These are phyloP conservation scores for Daedaleopsis sinensis DNA, from an alignment of 768 basidiomycete species.

Conservation along the genomic window DNA sequence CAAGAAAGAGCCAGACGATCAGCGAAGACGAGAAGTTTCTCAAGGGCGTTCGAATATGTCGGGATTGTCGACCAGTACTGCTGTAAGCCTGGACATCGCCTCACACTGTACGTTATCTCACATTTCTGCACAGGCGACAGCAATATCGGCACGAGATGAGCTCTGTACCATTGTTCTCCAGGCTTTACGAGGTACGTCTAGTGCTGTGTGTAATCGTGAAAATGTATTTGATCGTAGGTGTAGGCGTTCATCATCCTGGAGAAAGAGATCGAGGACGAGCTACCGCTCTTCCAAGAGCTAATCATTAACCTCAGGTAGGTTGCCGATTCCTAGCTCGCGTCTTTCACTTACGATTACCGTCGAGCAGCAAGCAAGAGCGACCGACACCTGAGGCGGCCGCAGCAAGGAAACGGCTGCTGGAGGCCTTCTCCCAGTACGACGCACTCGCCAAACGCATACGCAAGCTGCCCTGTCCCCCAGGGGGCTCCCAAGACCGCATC, in stretches of 20 bases:
- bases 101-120: background rate
- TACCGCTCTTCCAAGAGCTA: slow-evolving; percentile 90
- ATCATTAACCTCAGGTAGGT: slow-evolving; percentile 68
- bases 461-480: slow-evolving; percentile 62
- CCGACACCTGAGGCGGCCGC: slow-evolving; percentile 69
- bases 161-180: slow-evolving; percentile 61
- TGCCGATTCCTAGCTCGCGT: background rate
- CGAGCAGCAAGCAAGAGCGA: slow-evolving; percentile 44
- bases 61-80: slow-evolving; percentile 78
- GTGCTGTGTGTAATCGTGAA: background rate
- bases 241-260: slow-evolving; percentile 77
- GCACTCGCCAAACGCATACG: slow-evolving; percentile 84
- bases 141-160: slow-evolving; percentile 73
- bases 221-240: background rate
- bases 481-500: slow-evolving; percentile 80
- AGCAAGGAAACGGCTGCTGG: slow-evolving; percentile 80
- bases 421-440: slow-evolving; percentile 89
- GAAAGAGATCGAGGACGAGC: slow-evolving; percentile 83
- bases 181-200: slow-evolving; percentile 66
- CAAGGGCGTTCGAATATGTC: slow-evolving; percentile 87
- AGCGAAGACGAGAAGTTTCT: slow-evolving; percentile 81
- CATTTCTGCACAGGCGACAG: slow-evolving; percentile 55
- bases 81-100: slow-evolving; percentile 53
- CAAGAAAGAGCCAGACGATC: slow-evolving; percentile 38
- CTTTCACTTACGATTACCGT: slow-evolving; percentile 33